Evolutionary conservation across 441 rosid genomes (phyloP).

Genomic region (Capsella rubella): DNA sequence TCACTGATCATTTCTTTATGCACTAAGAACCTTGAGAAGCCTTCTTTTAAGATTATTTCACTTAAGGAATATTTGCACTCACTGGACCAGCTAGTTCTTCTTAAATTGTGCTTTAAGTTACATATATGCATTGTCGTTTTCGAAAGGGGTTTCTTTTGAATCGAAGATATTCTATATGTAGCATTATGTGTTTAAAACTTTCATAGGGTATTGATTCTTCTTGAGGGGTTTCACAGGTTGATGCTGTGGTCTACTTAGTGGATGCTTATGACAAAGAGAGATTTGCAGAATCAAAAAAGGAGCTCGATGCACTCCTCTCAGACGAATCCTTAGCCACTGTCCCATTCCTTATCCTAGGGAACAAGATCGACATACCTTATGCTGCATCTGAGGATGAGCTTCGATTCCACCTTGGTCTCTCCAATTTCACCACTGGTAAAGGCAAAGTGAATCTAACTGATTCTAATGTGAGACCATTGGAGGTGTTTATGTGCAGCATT

Average conservation of each 20-base stretch:
- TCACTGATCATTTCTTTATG: neutral
- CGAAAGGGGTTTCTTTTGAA: neutral
- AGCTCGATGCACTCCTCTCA: slow-evolving; percentile 67
- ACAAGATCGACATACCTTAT: slow-evolving; percentile 69
- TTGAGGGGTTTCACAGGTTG: slow-evolving; percentile 51
- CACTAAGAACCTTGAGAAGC: neutral
- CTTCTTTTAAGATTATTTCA: neutral
- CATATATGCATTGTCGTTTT: neutral
- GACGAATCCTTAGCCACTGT: slow-evolving; percentile 61
- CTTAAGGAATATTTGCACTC: neutral
- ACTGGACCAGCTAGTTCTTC: neutral
- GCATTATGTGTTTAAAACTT: neutral
- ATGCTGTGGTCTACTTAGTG: slow-evolving; percentile 66
- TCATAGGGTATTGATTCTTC: slow-evolving; percentile 19
- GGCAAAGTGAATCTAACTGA: slow-evolving; percentile 56
- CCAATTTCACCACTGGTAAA: slow-evolving; percentile 71
- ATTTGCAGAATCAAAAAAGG: slow-evolving; percentile 64
- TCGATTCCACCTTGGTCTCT: slow-evolving; percentile 57
- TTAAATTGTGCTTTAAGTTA: too few species aligned
- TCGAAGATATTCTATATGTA: neutral
- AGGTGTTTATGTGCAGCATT: slow-evolving; percentile 52
- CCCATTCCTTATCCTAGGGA: slow-evolving; percentile 69
- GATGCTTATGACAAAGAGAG: slow-evolving; percentile 73
- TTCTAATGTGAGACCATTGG: slow-evolving; percentile 60
- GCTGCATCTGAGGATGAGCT: slow-evolving; percentile 77